Percentiles rank a stretch among this genome's conserved stretches.
Evolutionary conservation across 2,329 filamentous ascomycete genomes (phyloP).

Genomic region (Xylaria sp.): DNA sequence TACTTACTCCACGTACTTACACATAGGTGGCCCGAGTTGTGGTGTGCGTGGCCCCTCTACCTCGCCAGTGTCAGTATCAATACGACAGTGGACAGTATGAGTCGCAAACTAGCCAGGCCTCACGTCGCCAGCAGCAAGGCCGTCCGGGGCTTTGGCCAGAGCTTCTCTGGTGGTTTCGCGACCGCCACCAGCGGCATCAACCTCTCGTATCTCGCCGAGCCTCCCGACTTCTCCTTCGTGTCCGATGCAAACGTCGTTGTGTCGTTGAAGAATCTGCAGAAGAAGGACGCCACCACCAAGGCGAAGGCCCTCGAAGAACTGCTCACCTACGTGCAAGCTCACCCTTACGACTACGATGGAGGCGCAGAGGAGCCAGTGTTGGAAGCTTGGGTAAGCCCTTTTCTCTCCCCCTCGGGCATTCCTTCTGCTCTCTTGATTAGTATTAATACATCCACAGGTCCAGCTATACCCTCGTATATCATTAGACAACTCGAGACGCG

Average conservation of each 20-base stretch:
- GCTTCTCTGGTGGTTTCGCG: conserved; percentile 45
- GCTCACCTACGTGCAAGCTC: conserved; percentile 64
- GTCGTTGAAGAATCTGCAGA: conserved; percentile 88
- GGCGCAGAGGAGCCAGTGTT: conserved; percentile 82
- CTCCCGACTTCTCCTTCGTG: conserved; percentile 78
- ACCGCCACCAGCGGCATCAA: conserved; percentile 50
- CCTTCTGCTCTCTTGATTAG: not conserved
- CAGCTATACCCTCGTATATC: conserved; percentile 86
- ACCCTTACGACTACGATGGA: conserved; percentile 58
- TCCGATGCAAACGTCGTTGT: conserved; percentile 83
- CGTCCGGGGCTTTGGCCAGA: conserved; percentile 29
- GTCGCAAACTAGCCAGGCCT: conserved; percentile 38
- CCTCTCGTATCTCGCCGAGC: conserved; percentile 87
- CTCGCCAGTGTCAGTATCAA: not conserved
- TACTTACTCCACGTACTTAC: too few relatives aligned
- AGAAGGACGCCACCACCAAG: conserved; percentile 93
- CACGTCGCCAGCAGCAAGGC: conserved; percentile 40
- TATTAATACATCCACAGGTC: conserved; percentile 58
- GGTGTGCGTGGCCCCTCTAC: too few relatives aligned
- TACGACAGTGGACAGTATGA: conserved; percentile 34
- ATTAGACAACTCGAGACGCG: conserved; percentile 85
- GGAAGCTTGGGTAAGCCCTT: conserved; percentile 78
- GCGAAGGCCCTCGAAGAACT: conserved; percentile 89
- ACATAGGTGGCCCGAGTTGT: too few relatives aligned
- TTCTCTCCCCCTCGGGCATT: not conserved